Conservation (phyloP, 2,329 filamentous ascomycete species). For the Pleomassaria siparia region DNA sequence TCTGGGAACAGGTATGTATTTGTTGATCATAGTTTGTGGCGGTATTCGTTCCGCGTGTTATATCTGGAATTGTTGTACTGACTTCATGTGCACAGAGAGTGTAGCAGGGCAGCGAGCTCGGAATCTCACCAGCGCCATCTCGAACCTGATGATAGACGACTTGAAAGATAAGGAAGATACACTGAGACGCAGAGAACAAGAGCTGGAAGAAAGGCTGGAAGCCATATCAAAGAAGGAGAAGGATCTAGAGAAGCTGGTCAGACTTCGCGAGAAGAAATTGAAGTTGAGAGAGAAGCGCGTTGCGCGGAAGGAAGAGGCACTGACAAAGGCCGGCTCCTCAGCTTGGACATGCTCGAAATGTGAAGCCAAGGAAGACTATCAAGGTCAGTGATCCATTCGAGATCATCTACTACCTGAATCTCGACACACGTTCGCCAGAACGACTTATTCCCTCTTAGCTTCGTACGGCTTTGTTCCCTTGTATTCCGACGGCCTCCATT, state of each 20-base stretch:
- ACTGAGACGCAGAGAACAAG: neutral
- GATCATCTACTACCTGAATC: no score
- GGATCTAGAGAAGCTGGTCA: neutral
- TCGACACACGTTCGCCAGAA: no score
- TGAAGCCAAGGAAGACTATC: neutral
- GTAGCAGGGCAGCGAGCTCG: neutral
- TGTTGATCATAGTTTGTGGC: neutral
- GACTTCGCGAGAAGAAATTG: conserved; percentile 1
- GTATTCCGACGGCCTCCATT: neutral
- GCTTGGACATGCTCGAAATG: neutral
- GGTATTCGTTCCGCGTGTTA: neutral
- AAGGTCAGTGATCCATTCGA: no score
- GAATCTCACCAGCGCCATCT: neutral
- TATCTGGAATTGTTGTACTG: neutral
- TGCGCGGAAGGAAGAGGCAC: neutral
- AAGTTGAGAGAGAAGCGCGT: conserved; percentile 3
- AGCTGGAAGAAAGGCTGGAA: neutral
- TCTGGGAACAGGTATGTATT: neutral
- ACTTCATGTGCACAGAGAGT: neutral
- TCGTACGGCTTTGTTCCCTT: neutral
- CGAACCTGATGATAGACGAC: neutral
- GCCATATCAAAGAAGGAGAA: neutral
- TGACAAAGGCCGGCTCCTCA: neutral
- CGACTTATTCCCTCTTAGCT: neutral
- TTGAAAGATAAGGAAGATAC: neutral